Percentiles rank a stretch among this genome's conserved stretches.
Evolutionary conservation across 2,329 filamentous ascomycete species (phyloP).

Genomic region (Hypomyces perniciosus): DNA sequence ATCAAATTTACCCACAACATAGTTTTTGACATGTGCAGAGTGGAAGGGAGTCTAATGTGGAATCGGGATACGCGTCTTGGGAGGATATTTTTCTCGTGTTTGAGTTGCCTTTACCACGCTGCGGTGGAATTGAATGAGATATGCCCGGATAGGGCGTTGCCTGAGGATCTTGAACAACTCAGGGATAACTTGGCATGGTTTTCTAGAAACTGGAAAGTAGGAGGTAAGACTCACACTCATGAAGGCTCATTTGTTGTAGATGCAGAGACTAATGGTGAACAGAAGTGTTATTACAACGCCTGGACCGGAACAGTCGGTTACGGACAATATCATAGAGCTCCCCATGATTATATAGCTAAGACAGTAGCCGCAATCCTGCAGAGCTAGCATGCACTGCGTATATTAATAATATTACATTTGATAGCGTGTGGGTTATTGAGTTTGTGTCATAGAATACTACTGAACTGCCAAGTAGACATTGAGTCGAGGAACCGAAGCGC

Average conservation of each 20-base stretch:
- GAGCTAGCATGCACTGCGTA: no score
- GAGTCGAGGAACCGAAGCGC: no score
- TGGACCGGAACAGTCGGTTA: not conserved
- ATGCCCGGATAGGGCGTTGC: not conserved
- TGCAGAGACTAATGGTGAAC: not conserved
- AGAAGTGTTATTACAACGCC: not conserved
- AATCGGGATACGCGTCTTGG: not conserved
- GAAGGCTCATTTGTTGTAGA: not conserved
- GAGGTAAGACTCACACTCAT: not conserved
- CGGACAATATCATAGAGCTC: no score
- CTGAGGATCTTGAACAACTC: not conserved
- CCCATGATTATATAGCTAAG: no score
- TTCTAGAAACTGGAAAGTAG: not conserved
- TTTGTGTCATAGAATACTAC: no score
- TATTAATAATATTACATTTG: no score
- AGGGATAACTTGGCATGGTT: conserved; percentile 4
- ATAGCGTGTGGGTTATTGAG: no score
- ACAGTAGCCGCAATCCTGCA: no score
- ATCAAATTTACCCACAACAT: conserved; percentile 7
- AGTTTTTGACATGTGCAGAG: conserved; percentile 7
- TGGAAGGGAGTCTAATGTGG: not conserved
- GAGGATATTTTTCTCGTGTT: not conserved
- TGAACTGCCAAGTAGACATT: no score
- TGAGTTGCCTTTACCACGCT: conserved; percentile 5
- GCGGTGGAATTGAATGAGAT: conserved; percentile 4